phyloP scores from a whole-genome alignment of 768 basidiomycete genomes.

The Leucocoprinus leucothites region DNA sequence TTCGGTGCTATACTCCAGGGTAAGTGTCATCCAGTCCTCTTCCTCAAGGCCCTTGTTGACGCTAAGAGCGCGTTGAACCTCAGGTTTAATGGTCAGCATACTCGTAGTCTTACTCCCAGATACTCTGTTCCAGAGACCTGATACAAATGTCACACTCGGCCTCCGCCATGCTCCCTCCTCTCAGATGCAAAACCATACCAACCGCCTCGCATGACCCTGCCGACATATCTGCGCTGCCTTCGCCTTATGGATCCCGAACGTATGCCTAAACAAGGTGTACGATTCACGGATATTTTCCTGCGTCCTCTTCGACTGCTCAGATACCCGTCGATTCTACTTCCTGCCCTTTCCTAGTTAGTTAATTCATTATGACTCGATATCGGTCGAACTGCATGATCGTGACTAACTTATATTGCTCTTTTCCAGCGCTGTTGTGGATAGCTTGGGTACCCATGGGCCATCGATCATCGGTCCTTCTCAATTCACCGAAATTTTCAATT shows the following conservation, averaged over 20 bases:
- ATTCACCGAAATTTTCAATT: constrained; percentile 12
- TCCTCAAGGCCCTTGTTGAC: constrained; percentile 19
- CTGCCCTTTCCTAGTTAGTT: neutral
- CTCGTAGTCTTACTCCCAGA: constrained; percentile 14
- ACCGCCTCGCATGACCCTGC: neutral
- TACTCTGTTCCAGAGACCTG: neutral
- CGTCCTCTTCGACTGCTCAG: neutral
- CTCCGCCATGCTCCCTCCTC: neutral
- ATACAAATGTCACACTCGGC: neutral
- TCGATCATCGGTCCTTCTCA: constrained; percentile 25
- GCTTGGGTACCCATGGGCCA: constrained; percentile 3
- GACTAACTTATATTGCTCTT: neutral
- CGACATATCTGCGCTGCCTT: neutral
- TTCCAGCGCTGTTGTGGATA: neutral
- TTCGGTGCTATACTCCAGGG: constrained; percentile 35
- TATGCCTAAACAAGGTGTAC: neutral
- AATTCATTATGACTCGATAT: neutral
- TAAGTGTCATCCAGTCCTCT: neutral
- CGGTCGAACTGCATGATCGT: no score
- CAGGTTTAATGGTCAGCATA: constrained; percentile 21
- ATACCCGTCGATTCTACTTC: neutral
- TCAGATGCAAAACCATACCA: neutral
- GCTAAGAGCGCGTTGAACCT: no score
- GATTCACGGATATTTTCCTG: neutral
- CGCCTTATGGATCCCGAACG: neutral